phyloP scores from a whole-genome alignment of 192 early-diverging fungal species.

The Rhizophlyctis rosea region DNA sequence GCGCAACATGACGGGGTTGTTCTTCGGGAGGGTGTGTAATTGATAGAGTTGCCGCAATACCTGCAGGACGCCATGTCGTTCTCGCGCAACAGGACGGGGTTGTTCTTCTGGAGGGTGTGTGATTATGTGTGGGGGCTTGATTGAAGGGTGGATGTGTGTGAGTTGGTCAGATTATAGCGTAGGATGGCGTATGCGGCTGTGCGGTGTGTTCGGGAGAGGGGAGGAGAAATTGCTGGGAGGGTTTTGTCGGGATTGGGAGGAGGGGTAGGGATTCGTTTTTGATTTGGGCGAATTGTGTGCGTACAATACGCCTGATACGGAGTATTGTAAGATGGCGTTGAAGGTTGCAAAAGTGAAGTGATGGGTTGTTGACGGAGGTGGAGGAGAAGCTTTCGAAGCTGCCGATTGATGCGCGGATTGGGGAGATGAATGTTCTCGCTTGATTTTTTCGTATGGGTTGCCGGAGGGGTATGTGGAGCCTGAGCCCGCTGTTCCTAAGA shows the following conservation, averaged over 20 bases:
- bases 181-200: too few relatives aligned
- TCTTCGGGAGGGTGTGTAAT: conserved; percentile 19
- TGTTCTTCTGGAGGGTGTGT: conserved; percentile 24
- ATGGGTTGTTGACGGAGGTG: conserved; percentile 20
- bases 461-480: background rate
- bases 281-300: conserved; percentile 70
- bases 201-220: conserved; percentile 67
- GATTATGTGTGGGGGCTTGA: conserved; percentile 2
- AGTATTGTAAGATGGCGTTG: conserved; percentile 64
- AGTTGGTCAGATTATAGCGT: too few relatives aligned
- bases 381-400: conserved; percentile 13
- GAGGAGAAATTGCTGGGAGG: conserved; percentile 49
- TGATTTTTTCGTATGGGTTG: conserved; percentile 16
- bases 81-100: conserved; percentile 14
- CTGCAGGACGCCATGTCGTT: conserved; percentile 32
- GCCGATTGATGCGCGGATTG: conserved; percentile 28
- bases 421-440: conserved; percentile 20
- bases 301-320: conserved; percentile 73
- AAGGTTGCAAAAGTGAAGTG: conserved; percentile 40
- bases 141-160: too few relatives aligned
- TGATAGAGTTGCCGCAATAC: conserved; percentile 30
- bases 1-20: conserved; percentile 18
- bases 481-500: background rate
- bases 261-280: conserved; percentile 65
- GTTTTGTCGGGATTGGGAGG: conserved; percentile 55